phyloP scores from a whole-genome alignment of 768 basidiomycete genomes.

The Lentinula lateritia region DNA sequence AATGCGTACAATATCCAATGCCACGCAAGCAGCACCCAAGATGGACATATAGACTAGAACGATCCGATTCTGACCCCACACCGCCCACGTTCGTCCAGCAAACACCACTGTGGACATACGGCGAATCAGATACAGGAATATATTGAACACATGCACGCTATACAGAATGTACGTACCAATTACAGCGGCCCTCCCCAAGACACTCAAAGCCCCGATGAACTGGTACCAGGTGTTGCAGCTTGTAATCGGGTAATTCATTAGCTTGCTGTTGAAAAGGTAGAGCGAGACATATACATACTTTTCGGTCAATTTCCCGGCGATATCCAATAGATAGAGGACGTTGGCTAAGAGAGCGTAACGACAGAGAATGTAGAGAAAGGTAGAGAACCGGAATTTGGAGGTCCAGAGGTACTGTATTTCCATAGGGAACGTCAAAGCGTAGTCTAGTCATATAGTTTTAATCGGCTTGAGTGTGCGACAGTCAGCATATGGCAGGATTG shows the following conservation, averaged over 20 bases:
- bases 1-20: slow-evolving; percentile 17
- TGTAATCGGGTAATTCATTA: background rate
- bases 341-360: slow-evolving; percentile 30
- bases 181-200: slow-evolving; percentile 22
- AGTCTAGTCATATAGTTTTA: slow-evolving; percentile 9
- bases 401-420: slow-evolving; percentile 28
- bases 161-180: slow-evolving; percentile 15
- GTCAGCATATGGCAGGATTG: too few relatives aligned
- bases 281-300: background rate
- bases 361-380: slow-evolving; percentile 26
- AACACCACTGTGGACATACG: slow-evolving; percentile 1
- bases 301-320: slow-evolving; percentile 14
- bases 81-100: slow-evolving; percentile 16
- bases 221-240: slow-evolving; percentile 24
- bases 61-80: slow-evolving; percentile 14
- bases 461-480: background rate
- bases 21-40: slow-evolving; percentile 16
- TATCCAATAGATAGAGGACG: slow-evolving; percentile 24
- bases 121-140: background rate
- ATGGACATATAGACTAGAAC: slow-evolving; percentile 14
- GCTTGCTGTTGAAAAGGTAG: background rate
- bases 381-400: slow-evolving; percentile 20
- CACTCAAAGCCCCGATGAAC: slow-evolving; percentile 22
- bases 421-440: slow-evolving; percentile 22
- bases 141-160: background rate